phyloP scores from a whole-genome alignment of 208 protist genomes.

The Trichomonas tenax region DNA sequence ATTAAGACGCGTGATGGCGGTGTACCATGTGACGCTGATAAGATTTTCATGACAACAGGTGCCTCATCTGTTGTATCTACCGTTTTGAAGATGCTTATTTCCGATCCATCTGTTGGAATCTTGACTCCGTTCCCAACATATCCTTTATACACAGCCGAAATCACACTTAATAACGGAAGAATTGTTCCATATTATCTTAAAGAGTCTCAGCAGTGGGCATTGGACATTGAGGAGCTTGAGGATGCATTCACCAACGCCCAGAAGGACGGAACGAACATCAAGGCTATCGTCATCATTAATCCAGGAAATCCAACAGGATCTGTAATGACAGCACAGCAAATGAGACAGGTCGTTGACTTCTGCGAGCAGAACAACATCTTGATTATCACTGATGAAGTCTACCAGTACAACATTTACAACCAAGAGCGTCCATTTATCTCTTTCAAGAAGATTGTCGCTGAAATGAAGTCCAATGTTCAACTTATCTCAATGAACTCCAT shows the following conservation, averaged over 20 bases:
- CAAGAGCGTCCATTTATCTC: slow-evolving; percentile 29
- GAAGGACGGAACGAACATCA: slow-evolving; percentile 52
- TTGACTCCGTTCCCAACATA: slow-evolving; percentile 97
- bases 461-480: slow-evolving; percentile 37
- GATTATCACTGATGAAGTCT: slow-evolving; percentile 94
- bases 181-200: slow-evolving; percentile 75
- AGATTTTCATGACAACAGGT: slow-evolving; percentile 88
- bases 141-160: slow-evolving; percentile 90
- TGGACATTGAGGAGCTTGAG: slow-evolving; percentile 55
- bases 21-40: slow-evolving; percentile 44
- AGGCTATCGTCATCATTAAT: slow-evolving; percentile 90
- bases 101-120: slow-evolving; percentile 27
- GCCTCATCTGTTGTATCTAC: slow-evolving; percentile 70
- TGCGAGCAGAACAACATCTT: slow-evolving; percentile 56
- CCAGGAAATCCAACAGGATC: slow-evolving; percentile 51
- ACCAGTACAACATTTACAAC: slow-evolving; percentile 90
- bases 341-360: slow-evolving; percentile 51
- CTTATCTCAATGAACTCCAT: slow-evolving; percentile 90
- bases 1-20: slow-evolving; percentile 67
- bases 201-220: slow-evolving; percentile 66
- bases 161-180: slow-evolving; percentile 70
- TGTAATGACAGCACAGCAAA: background rate
- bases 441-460: slow-evolving; percentile 59
- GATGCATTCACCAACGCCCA: slow-evolving; percentile 47
- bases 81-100: slow-evolving; percentile 56